Base-by-base conservation (phyloP, 2,329 filamentous ascomycete genomes). In the Dactylonectria estremocensis region DNA sequence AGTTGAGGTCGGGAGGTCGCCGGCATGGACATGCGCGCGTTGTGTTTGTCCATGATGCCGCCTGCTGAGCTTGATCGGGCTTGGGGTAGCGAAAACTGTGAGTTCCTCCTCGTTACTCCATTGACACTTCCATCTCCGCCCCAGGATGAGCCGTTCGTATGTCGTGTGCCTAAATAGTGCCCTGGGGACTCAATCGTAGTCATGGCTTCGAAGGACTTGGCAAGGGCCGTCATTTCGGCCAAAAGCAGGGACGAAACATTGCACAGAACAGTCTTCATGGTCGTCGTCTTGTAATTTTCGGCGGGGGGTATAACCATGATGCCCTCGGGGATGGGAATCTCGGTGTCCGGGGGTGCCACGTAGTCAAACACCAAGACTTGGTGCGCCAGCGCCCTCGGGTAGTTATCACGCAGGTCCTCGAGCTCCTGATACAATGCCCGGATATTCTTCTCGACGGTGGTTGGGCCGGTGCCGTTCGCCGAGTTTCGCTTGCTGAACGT, bases 351-450 rank as follows among this genome's bases (percentile, higher is more conserved):
- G 2, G 84, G 80, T 16, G 84, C 79, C 7, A 83, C 80, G 77
- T 92, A 92, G 78, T 97, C 94, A 79, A 97, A 97, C 35, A 97
- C 83, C 59, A 97, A 81, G 13, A 96, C 86, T 66, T 92, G 92
- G 74, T 96, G 93, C 1, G 95, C 89, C 58, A 97, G 85, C 1
- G 92, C 92, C 75, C 92, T 92, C 20, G 92, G 90, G 77, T 94
- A 95, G 69, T 88, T 86, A 77, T 95, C 92, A 76, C 89, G 88
- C 68, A 96, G 80, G 64, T 89, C 87, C 76, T 93, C 89, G 35
- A 97, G 84, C 75, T 94, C 92, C 76, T 92, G 89, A 67, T 90
- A 86, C 40, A 92, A 78, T 5, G 86, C 83, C 31, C 88, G 83
- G 37, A 90, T 84, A 70, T 91, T 90, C 75, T 85, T 85, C 75